A percentile compares a stretch with the other conserved stretches of the same genome.
These are phyloP conservation scores for Aspergillus kassunensis DNA, from an alignment of 495 filamentous ascomycete genomes.

Conservation along the genomic window DNA sequence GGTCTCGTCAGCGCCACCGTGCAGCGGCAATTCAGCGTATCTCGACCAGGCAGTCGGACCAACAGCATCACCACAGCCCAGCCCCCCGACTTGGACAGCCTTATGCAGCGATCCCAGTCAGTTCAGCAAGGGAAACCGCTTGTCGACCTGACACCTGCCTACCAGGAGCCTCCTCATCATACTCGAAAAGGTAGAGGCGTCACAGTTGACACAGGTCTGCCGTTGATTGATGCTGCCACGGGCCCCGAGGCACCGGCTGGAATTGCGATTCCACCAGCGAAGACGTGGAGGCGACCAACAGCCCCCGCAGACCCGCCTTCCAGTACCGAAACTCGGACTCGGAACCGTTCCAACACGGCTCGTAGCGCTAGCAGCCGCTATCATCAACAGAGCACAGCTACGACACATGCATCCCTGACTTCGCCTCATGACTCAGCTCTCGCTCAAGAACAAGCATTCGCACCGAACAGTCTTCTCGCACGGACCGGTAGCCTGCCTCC, in stretches of 20 bases:
- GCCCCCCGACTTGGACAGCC: conserved; percentile 19
- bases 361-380: conserved; percentile 25
- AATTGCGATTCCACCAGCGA: conserved; percentile 48
- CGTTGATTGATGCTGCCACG: conserved; percentile 65
- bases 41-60: conserved; percentile 27
- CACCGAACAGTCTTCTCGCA: conserved; percentile 38
- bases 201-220: conserved; percentile 52
- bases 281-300: conserved; percentile 47
- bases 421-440: conserved; percentile 17
- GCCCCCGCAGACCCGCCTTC: conserved; percentile 14
- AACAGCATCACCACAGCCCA: conserved; percentile 36
- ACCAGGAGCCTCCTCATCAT: conserved; percentile 70
- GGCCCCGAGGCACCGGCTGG: conserved; percentile 42
- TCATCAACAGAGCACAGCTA: conserved; percentile 11
- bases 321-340: conserved; percentile 18
- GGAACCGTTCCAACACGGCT: conserved; percentile 28
- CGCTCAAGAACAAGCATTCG: conserved; percentile 21
- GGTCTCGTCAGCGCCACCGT: conserved; percentile 19
- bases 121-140: conserved; percentile 53
- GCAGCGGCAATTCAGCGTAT: conserved; percentile 10
- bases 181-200: conserved; percentile 64
- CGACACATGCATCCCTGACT: conserved; percentile 1
- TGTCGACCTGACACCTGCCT: conserved; percentile 71
- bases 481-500: conserved; percentile 16
- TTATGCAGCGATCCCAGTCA: conserved; percentile 28